phyloP scores from a whole-genome alignment of 2,329 filamentous ascomycete genomes.

The Cladosporium colombiae region DNA sequence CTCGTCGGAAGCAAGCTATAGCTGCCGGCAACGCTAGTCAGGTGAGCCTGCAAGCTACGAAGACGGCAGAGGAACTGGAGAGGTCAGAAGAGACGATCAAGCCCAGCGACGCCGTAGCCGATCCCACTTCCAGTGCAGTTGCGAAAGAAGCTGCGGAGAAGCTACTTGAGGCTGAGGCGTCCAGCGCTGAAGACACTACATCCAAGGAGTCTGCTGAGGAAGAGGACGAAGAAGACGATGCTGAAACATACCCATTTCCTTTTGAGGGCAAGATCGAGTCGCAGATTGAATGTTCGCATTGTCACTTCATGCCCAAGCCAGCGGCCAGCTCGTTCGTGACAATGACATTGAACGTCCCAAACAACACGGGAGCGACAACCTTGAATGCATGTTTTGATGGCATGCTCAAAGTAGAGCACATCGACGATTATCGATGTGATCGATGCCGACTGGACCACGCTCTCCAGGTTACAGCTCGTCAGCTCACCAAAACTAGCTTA shows the following conservation, averaged over 20 bases:
- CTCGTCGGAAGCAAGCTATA: conserved; percentile 36
- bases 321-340: conserved; percentile 86
- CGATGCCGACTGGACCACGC: conserved; percentile 86
- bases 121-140: conserved; percentile 8
- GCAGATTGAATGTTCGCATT: conserved; percentile 90
- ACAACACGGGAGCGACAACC: conserved; percentile 68
- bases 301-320: conserved; percentile 84
- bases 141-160: conserved; percentile 14
- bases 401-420: conserved; percentile 91
- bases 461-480: conserved; percentile 61
- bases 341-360: conserved; percentile 86
- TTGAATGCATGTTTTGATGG: conserved; percentile 89
- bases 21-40: conserved; percentile 1
- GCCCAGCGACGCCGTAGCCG: conserved; percentile 19
- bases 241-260: conserved; percentile 73
- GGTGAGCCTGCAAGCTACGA: neutral
- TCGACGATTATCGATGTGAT: conserved; percentile 96
- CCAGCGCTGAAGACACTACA: neutral
- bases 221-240: conserved; percentile 38
- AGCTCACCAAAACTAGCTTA: conserved; percentile 55
- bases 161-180: conserved; percentile 5
- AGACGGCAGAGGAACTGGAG: conserved; percentile 17
- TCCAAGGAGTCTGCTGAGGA: conserved; percentile 28
- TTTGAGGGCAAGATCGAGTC: conserved; percentile 91
- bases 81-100: conserved; percentile 19